A percentile compares a stretch with the other conserved stretches of the same genome.
phyloP scores from a whole-genome alignment of 225 moss, liverwort and hornwort genomes.

The Neckera pumila region DNA sequence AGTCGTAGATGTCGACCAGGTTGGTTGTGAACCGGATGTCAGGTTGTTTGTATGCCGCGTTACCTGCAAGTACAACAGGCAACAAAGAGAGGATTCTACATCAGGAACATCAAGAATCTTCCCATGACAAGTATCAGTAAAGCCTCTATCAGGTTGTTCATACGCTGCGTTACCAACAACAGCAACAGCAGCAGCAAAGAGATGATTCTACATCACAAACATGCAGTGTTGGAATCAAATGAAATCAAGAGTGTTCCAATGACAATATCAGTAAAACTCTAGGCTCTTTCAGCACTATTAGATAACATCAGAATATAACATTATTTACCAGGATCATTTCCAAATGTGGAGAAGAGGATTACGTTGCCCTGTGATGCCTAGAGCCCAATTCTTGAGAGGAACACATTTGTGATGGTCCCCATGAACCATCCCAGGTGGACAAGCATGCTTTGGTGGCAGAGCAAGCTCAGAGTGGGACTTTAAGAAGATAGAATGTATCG shows the following conservation, averaged over 20 bases:
- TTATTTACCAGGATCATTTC: not conserved
- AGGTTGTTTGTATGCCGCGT: not conserved
- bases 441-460: not conserved
- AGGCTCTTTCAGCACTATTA: too few relatives aligned
- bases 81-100: not conserved
- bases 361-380: not conserved
- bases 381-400: not conserved
- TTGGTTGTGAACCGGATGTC: not conserved
- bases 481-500: not conserved
- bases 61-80: not conserved
- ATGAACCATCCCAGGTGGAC: not conserved
- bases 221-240: too few relatives aligned
- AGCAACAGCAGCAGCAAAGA: not conserved
- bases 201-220: not conserved
- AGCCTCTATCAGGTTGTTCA: not conserved
- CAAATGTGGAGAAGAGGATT: not conserved
- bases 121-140: too few relatives aligned
- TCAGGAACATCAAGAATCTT: not conserved
- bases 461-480: not conserved
- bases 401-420: too few relatives aligned
- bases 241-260: not conserved
- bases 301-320: not conserved
- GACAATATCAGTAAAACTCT: not conserved
- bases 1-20: conserved; percentile 22
- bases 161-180: not conserved